Conservation (phyloP, 306 rosid species). For the Vigna angularis region DNA sequence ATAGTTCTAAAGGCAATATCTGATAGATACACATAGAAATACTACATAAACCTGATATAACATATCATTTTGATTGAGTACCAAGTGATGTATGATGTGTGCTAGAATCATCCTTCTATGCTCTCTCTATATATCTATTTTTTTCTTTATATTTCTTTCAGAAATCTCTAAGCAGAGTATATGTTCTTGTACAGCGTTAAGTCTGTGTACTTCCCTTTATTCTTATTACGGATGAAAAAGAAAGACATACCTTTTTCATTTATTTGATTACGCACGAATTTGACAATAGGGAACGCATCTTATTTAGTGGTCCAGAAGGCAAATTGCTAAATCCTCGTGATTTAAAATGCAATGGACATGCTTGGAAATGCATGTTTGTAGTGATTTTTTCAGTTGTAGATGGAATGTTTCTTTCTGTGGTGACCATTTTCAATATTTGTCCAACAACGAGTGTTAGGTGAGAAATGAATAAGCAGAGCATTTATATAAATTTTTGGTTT, state of each 20-base stretch:
- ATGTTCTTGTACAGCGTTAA: not conserved
- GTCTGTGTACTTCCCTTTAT: not conserved
- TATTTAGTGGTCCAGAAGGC: slow-evolving; percentile 19
- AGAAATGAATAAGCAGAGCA: slow-evolving; percentile 34
- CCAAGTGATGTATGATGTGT: not conserved
- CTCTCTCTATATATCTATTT: not conserved
- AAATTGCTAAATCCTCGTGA: slow-evolving; percentile 6
- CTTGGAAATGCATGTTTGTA: not conserved
- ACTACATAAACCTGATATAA: not conserved
- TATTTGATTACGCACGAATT: not conserved
- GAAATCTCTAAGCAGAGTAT: slow-evolving; percentile 5
- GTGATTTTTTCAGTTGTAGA: slow-evolving; percentile 12
- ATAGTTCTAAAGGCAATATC: not conserved
- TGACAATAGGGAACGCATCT: not conserved
- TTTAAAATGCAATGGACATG: slow-evolving; percentile 15
- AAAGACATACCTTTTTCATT: not conserved
- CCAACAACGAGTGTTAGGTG: slow-evolving; percentile 48
- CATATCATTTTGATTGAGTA: not conserved
- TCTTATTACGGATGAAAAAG: slow-evolving; percentile 4
- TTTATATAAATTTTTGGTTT: not conserved
- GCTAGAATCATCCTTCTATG: not conserved
- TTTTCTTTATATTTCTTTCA: slow-evolving; percentile 6
- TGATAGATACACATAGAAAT: not conserved
- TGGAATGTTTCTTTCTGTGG: slow-evolving; percentile 39
- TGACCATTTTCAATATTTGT: slow-evolving; percentile 20